A percentile compares a stretch with the other conserved stretches of the same genome.
Conservation (phyloP, 108 stramenopile species). For the Aureococcus anophagefferens region DNA sequence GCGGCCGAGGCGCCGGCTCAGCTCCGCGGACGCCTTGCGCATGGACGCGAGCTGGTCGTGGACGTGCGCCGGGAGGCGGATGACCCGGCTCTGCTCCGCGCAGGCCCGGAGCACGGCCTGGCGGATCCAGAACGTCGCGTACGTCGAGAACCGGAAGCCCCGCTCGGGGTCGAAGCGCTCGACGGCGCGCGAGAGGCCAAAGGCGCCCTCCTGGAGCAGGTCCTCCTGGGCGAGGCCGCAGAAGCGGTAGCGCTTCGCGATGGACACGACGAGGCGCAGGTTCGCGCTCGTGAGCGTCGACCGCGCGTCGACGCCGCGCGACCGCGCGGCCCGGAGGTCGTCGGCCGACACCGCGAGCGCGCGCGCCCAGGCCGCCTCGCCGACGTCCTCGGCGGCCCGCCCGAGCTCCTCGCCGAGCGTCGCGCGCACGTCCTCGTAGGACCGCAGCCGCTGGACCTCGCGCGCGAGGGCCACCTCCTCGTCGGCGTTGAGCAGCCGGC, state of each 20-base stretch:
- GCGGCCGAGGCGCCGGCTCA: slow-evolving; percentile 58
- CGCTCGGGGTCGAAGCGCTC: slow-evolving; percentile 89
- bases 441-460: background rate
- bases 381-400: too few relatives aligned
- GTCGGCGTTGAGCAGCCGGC: background rate
- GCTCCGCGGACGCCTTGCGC: slow-evolving; percentile 56
- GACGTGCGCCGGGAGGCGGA: slow-evolving; percentile 81
- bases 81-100: slow-evolving; percentile 77
- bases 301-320: too few relatives aligned
- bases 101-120: slow-evolving; percentile 84
- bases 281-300: slow-evolving; percentile 69
- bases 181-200: slow-evolving; percentile 79
- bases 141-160: slow-evolving; percentile 90
- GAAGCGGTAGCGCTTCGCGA: slow-evolving; percentile 73
- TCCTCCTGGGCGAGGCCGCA: slow-evolving; percentile 74
- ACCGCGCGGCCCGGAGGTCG: too few relatives aligned
- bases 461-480: slow-evolving; percentile 1
- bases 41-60: slow-evolving; percentile 68
- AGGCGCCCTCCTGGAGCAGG: slow-evolving; percentile 82
- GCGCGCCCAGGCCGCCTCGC: background rate
- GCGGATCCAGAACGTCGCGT: slow-evolving; percentile 96
- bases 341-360: too few relatives aligned
- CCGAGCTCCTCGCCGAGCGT: too few relatives aligned
- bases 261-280: slow-evolving; percentile 74
- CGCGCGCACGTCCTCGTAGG: background rate